A percentile compares a stretch with the other conserved stretches of the same genome.
Evolutionary conservation across 345 rosid genomes (phyloP).

Genomic region (Boechera divaricarpa): DNA sequence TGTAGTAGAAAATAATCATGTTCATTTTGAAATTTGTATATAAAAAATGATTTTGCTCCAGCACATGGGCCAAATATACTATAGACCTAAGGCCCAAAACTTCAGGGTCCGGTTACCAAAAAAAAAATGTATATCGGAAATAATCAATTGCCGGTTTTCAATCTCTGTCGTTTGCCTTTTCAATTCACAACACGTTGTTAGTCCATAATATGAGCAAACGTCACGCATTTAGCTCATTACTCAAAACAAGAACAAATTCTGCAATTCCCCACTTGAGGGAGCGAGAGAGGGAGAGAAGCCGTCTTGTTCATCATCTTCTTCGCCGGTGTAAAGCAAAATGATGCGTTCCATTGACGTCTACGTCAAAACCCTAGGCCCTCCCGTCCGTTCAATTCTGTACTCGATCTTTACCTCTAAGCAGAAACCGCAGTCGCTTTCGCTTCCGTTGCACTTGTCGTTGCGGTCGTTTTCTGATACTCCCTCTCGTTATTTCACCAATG

Average conservation of each 20-base stretch:
- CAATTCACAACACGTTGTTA: slow-evolving; percentile 7
- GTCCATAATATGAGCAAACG: not conserved
- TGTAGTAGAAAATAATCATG: no score
- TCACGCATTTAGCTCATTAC: not conserved
- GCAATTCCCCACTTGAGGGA: not conserved
- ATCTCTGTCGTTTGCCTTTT: not conserved
- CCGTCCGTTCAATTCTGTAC: slow-evolving; percentile 35
- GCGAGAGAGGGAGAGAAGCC: not conserved
- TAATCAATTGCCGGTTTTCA: no score
- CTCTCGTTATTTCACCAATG: slow-evolving; percentile 37
- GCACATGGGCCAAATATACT: no score
- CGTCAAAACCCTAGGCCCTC: slow-evolving; percentile 33
- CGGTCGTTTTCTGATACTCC: slow-evolving; percentile 27
- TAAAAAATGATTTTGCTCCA: no score
- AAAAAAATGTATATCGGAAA: no score
- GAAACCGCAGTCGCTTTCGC: slow-evolving; percentile 34
- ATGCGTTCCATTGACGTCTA: slow-evolving; percentile 33
- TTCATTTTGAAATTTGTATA: no score
- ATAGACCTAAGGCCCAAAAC: no score
- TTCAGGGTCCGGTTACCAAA: no score
- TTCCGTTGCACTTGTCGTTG: slow-evolving; percentile 1
- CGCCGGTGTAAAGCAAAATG: slow-evolving; percentile 16
- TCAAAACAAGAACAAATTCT: not conserved
- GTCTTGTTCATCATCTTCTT: slow-evolving; percentile 4
- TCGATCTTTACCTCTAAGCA: slow-evolving; percentile 31